phyloP scores from a whole-genome alignment of 257 asterid species.

The Solanum bukasovii region DNA sequence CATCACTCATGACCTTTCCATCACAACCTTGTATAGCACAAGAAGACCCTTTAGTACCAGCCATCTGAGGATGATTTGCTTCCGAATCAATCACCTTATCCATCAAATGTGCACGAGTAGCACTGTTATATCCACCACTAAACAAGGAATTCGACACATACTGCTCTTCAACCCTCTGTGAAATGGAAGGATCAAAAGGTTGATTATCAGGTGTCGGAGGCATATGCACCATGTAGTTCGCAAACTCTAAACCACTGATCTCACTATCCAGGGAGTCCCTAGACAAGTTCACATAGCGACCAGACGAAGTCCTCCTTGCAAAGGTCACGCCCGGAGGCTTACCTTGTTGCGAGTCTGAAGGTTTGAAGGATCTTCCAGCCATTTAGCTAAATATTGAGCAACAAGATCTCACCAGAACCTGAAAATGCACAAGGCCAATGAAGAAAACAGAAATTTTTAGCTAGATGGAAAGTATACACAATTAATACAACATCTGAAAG shows the following conservation, averaged over 20 bases:
- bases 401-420: slow-evolving; percentile 10
- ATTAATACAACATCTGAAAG: neutral
- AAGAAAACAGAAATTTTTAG: neutral
- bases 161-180: slow-evolving; percentile 87
- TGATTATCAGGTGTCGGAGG: slow-evolving; percentile 96
- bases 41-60: slow-evolving; percentile 75
- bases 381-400: slow-evolving; percentile 16
- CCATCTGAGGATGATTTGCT: slow-evolving; percentile 85
- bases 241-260: slow-evolving; percentile 51
- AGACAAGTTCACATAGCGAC: slow-evolving; percentile 77
- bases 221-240: slow-evolving; percentile 74
- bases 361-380: slow-evolving; percentile 61
- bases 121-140: slow-evolving; percentile 78
- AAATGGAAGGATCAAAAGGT: slow-evolving; percentile 73
- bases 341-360: slow-evolving; percentile 30
- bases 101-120: slow-evolving; percentile 90
- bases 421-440: slow-evolving; percentile 21
- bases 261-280: slow-evolving; percentile 93
- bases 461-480: neutral
- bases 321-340: slow-evolving; percentile 51
- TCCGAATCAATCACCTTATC: slow-evolving; percentile 92
- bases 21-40: slow-evolving; percentile 82
- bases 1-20: slow-evolving; percentile 81
- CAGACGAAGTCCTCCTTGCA: slow-evolving; percentile 67
- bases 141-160: slow-evolving; percentile 79